Evolutionary conservation across 345 rosid genomes (phyloP), one percentile per base, ranked within the genome.

Genomic region (Citrus cavaleriei): DNA sequence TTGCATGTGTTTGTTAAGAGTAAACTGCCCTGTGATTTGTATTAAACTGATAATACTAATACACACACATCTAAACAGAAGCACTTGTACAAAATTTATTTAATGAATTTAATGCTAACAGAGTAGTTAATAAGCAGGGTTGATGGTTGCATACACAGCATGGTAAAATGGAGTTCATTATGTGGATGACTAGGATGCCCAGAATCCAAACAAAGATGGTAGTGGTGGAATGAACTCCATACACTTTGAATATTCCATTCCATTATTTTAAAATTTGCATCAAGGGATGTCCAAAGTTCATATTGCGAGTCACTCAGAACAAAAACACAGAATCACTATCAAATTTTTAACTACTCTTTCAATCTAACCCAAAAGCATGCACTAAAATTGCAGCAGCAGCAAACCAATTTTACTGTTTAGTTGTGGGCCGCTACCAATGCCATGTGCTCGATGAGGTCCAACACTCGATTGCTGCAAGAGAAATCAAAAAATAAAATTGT

Each of bases 371-470:
- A 42, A 24, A 54, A 18, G 19, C 28, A 46, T 27, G 62, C 25
- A 28, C 25, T 65, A 66, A 69, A 79, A 54, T 73, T 22, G 40
- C 60, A n/a, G 42, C 60, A 32, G 18, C 76, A 22, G 62, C 73
- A 24, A 55, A 18, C 12, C 38, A 4, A 49, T 21, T 28, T 59
- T 9, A 3, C 19, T n/a, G 27, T 60, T 80, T 83, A 89, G 66
- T 78, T 79, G 78, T 74, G 81, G 58, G 95, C 87, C 59, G 91
- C 90, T 66, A 96, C 99, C 88, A 93, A 73, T 10, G 99, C 93
- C 94, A 96, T 96, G 90, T 94, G 97, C 87, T 88, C 95, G 51
- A 96, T 94, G 82, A 96, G 89, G 90, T 94, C 99, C 86, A 91
- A 91, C 78, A 96, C 99, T 74, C 99, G 94, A 85, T 91, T 96